Base-by-base conservation (phyloP, 371 early-diverging fungal genomes). In the Mucor lusitanicus region DNA sequence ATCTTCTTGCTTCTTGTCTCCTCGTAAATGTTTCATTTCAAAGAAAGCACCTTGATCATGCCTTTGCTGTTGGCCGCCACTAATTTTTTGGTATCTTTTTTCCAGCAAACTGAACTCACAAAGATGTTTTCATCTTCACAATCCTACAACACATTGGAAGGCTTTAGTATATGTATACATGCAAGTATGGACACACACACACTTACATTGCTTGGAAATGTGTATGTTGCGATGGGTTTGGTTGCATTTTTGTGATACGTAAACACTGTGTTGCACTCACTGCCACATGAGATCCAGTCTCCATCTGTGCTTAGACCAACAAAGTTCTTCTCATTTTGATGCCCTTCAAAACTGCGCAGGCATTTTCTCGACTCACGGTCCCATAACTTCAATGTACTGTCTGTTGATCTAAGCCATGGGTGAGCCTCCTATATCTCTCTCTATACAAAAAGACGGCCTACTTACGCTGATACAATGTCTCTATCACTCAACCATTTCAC, bases 271-370 rank as follows among this genome's bases (percentile, higher is more conserved):
- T 97, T 95, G 57, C 89, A 92, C 72, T 97, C 97, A 70, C 93
- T 93, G 19, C 97, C 97, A 69, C 95, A 95, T 0, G 94, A 80
- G 67, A 97, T 91, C 90, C 94, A 95, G 64, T 95, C 92, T 5
- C 87, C 86, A 13, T 90, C 89, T 11, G 89, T 81, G 25, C 87
- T 85, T 50, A 96, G 76, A 2, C 97, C 97, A 8, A 96, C 97
- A 91, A 97, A 97, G 81, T 96, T 95, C 83, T 94, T 95, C 68
- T 95, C 96, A 71, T 97, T 97, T 27, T 79, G 66, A 73, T 97
- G 97, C 6, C 97, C 97, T 6, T 80, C 71, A 70, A 82, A 97
- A 3, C 92, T 90, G 32, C 92, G 76, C 9, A 82, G 73, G 53
- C 90, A 91, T 28, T 81, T 74, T 50, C 73, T 74, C 21, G 83